These are phyloP conservation scores for Immersiella caudata DNA, from an alignment of 495 filamentous ascomycete genomes.

Conservation along the genomic window DNA sequence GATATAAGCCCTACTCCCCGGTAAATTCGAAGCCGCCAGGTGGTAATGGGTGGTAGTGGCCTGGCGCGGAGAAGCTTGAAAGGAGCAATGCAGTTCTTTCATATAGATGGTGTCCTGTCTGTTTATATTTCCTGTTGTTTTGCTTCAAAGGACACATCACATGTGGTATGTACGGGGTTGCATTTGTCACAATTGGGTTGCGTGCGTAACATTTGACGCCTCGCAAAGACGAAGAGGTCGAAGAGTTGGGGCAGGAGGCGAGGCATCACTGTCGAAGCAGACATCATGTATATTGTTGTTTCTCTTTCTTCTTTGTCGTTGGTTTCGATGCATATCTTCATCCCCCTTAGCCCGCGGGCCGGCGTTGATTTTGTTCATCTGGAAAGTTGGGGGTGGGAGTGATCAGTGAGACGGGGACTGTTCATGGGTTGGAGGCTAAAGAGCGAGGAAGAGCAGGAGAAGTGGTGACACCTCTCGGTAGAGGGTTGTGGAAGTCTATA, in stretches of 20 bases:
- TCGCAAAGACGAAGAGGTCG: not conserved
- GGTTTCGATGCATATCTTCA: not conserved
- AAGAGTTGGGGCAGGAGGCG: not conserved
- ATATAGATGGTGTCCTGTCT: slow-evolving; percentile 28
- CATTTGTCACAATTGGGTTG: not conserved
- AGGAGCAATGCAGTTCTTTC: not conserved
- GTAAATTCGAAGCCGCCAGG: not conserved
- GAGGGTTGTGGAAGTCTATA: not conserved
- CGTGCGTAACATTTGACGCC: not conserved
- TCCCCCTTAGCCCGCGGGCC: slow-evolving; percentile 2
- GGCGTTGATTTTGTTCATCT: not conserved
- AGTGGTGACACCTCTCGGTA: too few relatives aligned
- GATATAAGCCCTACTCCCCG: slow-evolving; percentile 47
- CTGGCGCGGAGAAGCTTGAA: not conserved
- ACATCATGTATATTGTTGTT: not conserved
- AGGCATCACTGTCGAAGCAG: not conserved
- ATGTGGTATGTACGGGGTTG: not conserved
- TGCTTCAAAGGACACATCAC: not conserved
- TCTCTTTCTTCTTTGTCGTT: not conserved
- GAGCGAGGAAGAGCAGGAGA: not conserved
- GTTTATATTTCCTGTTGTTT: not conserved
- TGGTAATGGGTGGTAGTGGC: slow-evolving; percentile 8
- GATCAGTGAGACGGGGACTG: not conserved
- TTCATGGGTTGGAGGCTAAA: not conserved
- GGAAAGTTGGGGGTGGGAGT: not conserved